A percentile compares a stretch with the other conserved stretches of the same genome.
Conservation (phyloP, 2,329 filamentous ascomycete species). For the Cladophialophora psammophila region DNA sequence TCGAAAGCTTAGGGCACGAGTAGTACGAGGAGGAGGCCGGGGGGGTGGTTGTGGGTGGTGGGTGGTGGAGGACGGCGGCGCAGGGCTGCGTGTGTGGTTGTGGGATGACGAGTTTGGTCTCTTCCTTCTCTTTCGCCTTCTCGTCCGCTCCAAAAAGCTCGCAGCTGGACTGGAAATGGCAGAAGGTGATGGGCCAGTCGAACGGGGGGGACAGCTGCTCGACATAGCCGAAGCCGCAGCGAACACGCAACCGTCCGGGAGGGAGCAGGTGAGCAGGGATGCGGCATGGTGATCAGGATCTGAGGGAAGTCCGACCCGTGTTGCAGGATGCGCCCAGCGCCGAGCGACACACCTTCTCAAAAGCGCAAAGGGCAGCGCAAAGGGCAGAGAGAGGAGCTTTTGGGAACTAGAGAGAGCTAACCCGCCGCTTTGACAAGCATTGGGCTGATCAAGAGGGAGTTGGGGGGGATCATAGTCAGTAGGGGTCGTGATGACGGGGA, state of each 20-base stretch:
- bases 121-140: background rate
- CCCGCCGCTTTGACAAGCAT: slow-evolving; percentile 8
- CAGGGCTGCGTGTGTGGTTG: background rate
- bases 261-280: slow-evolving; percentile 2
- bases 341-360: background rate
- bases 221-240: slow-evolving; percentile 12
- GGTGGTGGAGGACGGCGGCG: background rate
- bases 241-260: slow-evolving; percentile 15
- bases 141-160: background rate
- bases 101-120: slow-evolving; percentile 17
- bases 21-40: background rate
- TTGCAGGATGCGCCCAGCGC: slow-evolving; percentile 12
- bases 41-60: background rate
- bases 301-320: slow-evolving; percentile 12
- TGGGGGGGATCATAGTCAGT: background rate
- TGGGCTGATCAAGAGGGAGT: background rate
- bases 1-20: slow-evolving; percentile 1
- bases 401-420: background rate
- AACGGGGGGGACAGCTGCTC: background rate
- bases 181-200: slow-evolving; percentile 16
- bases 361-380: background rate
- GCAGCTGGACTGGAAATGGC: slow-evolving; percentile 3
- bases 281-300: slow-evolving; percentile 4
- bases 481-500: slow-evolving; percentile 10
- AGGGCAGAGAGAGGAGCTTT: background rate